phyloP scores from a whole-genome alignment of 495 filamentous ascomycete species.

The Alectoria sarmentosa region DNA sequence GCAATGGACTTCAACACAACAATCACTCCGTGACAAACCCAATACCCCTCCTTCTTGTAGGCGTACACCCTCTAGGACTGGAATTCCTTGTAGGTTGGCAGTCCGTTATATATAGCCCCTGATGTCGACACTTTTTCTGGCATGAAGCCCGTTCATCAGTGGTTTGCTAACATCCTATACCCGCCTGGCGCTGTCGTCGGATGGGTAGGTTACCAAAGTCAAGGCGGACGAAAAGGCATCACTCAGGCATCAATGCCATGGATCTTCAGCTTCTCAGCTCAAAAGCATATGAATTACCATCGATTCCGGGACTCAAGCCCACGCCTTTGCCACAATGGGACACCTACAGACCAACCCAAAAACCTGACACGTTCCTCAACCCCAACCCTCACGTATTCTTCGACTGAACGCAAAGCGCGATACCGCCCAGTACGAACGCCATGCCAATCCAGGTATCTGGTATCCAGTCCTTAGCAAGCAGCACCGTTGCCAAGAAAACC shows the following conservation, averaged over 20 bases:
- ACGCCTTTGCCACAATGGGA: neutral
- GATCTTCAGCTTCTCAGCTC: neutral
- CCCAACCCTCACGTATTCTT: conserved; percentile 31
- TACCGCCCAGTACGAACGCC: conserved; percentile 70
- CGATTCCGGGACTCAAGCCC: neutral
- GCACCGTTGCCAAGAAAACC: too few species aligned
- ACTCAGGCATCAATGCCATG: neutral
- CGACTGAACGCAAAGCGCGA: conserved; percentile 75
- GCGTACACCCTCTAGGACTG: neutral
- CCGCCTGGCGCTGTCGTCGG: neutral
- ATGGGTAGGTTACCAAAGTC: neutral
- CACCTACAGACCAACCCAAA: neutral
- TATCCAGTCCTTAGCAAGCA: neutral
- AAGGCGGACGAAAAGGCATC: neutral
- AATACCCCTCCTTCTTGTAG: neutral
- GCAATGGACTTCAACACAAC: neutral
- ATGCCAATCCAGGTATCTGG: conserved; percentile 86
- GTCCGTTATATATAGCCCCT: neutral
- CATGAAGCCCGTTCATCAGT: neutral
- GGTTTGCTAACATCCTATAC: neutral
- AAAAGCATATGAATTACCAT: neutral
- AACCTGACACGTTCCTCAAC: too few species aligned
- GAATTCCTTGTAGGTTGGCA: neutral
- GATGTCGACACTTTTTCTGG: neutral
- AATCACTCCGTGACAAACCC: neutral